Conservation (phyloP, 2,329 filamentous ascomycete species). For the Paracoccidioides brasiliensis region DNA sequence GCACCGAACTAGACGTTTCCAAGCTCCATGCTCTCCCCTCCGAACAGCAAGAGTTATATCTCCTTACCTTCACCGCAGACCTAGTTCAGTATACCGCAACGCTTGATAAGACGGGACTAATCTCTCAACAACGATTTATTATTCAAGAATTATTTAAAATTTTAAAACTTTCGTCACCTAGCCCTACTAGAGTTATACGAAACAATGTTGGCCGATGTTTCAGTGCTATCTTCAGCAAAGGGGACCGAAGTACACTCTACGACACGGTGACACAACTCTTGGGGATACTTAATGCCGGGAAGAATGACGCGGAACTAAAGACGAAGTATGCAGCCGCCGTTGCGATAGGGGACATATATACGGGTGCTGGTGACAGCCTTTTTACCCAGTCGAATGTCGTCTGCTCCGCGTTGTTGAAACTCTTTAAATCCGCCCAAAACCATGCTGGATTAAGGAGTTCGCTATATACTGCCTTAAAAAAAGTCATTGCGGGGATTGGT, state of each 20-base stretch:
- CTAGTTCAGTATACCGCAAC: slow-evolving; percentile 64
- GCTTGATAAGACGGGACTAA: slow-evolving; percentile 66
- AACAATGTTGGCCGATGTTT: slow-evolving; percentile 81
- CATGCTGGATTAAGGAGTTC: slow-evolving; percentile 74
- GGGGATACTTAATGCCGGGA: slow-evolving; percentile 56
- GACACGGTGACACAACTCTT: slow-evolving; percentile 88
- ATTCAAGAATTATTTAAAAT: slow-evolving; percentile 94
- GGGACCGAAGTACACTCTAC: slow-evolving; percentile 82
- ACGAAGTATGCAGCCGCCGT: slow-evolving; percentile 77
- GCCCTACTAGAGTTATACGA: slow-evolving; percentile 75
- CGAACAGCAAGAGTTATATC: slow-evolving; percentile 90
- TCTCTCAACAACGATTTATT: slow-evolving; percentile 76
- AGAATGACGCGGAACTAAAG: slow-evolving; percentile 63
- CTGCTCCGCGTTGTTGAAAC: slow-evolving; percentile 58
- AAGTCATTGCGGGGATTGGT: slow-evolving; percentile 62
- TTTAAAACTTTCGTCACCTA: slow-evolving; percentile 65
- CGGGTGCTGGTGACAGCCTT: slow-evolving; percentile 84
- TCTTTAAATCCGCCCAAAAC: slow-evolving; percentile 63
- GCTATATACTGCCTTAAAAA: slow-evolving; percentile 60
- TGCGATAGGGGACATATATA: slow-evolving; percentile 80
- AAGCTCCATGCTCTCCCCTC: slow-evolving; percentile 81
- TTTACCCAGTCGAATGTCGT: slow-evolving; percentile 68
- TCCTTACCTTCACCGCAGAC: slow-evolving; percentile 76
- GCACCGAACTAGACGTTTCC: slow-evolving; percentile 64
- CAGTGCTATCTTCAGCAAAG: slow-evolving; percentile 66